phyloP scores from a whole-genome alignment of 371 early-diverging fungal species.

The Cokeromyces recurvatus region DNA sequence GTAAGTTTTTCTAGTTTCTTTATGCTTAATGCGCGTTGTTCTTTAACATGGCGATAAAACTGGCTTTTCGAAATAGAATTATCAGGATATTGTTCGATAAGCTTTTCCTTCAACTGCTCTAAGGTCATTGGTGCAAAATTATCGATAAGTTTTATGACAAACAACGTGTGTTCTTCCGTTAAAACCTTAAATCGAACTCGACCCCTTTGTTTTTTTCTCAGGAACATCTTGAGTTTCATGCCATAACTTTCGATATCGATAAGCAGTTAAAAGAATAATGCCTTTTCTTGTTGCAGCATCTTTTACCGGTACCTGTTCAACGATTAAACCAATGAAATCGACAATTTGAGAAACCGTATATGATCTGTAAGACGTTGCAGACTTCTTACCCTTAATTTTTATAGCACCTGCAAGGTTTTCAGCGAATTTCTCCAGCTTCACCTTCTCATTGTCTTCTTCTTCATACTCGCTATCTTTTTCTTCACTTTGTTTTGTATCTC shows the following conservation, averaged over 20 bases:
- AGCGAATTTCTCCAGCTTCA: no score
- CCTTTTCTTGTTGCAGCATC: constrained; percentile 3
- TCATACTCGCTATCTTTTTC: no score
- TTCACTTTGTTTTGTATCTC: no score
- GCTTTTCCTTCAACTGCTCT: background rate
- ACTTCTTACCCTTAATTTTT: no score
- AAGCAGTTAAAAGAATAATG: constrained; percentile 3
- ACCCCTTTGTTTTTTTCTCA: no score
- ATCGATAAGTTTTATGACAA: background rate
- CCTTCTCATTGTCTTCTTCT: no score
- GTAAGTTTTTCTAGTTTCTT: background rate
- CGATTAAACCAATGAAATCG: constrained; percentile 2
- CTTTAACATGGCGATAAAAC: background rate
- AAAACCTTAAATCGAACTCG: no score
- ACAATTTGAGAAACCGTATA: constrained; percentile 8
- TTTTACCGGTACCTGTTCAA: constrained; percentile 5
- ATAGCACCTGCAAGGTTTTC: no score
- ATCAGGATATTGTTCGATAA: background rate
- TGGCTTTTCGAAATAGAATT: background rate
- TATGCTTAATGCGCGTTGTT: background rate
- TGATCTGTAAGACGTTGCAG: no score
- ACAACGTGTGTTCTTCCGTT: background rate
- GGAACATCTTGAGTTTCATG: no score
- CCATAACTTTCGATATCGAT: constrained; percentile 4
- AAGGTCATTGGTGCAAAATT: background rate